Base-by-base conservation (phyloP, 805 yeast genomes). In the Yamadazyma tumulicola region DNA sequence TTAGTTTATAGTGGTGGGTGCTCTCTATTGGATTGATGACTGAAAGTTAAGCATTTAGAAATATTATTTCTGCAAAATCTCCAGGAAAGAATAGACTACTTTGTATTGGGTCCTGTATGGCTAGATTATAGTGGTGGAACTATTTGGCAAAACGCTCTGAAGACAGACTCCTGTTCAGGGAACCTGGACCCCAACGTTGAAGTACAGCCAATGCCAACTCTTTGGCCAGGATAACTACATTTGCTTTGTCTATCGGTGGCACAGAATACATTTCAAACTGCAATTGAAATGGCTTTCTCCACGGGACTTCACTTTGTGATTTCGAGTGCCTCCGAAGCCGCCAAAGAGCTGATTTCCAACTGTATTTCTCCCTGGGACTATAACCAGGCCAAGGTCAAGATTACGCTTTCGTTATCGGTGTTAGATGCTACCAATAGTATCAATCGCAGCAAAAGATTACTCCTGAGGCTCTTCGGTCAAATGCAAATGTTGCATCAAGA, bases 181-280 rank as follows among this genome's bases (percentile, higher is more conserved):
- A 38, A 66, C 64, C 43, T 66, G 72, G 72, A 60, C 68, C 10
- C 72, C 72, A 0, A 44, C 66, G 38, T 39, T 62, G 4, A 58
- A 59, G 34, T 42, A 41, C 22, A 21, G 21, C 2, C 55, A 51
- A 19, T 46, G 63, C 31, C 30, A 37, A 5, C 39, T 37, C 12
- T 31, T 40, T 19, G 59, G 52, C 14, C 43, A 44, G 38, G 70
- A 65, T 43, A 45, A 48, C 17, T 37, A 49, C 24, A 37, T 65
- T 19, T 50, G 54, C 37, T 47, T 61, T 10, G 54, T 64, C 5
- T 60, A 59, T 41, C 43, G 64, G 24, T 63, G 68, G 67, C 32
- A 48, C 4, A 31, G 42, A 19, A 16, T 47, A 19, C 26, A 35
- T 32, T 17, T 35, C 26, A 10, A 42, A 42, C 19, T 51, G 55